Conservation (phyloP, 148 eudicot species). For the Chenopodium suecicum region DNA sequence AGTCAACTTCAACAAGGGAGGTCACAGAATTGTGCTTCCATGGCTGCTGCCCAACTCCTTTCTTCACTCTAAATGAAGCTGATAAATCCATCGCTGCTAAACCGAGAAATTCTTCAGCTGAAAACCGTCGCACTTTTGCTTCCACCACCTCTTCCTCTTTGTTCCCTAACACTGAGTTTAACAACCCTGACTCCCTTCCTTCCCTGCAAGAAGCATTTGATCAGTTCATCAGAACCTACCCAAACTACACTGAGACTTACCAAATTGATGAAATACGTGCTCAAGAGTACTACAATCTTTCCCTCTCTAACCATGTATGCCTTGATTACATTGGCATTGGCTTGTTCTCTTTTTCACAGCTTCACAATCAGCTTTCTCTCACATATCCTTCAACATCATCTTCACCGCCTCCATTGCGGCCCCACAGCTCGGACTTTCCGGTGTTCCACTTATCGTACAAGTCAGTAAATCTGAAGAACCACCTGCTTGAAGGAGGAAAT, state of each 20-base stretch:
- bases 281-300: conserved; percentile 65
- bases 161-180: conserved; percentile 69
- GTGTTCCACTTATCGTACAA: conserved; percentile 59
- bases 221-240: conserved; percentile 63
- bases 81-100: conserved; percentile 24
- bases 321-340: conserved; percentile 93
- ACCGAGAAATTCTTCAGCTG: conserved; percentile 47
- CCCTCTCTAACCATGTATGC: conserved; percentile 64
- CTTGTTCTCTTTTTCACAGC: conserved; percentile 75
- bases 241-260: conserved; percentile 55
- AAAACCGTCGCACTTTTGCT: conserved; percentile 51
- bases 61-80: conserved; percentile 36
- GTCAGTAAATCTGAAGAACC: conserved; percentile 59
- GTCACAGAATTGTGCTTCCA: conserved; percentile 47
- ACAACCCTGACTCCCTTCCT: conserved; percentile 78
- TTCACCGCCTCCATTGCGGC: conserved; percentile 39
- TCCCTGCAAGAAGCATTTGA: conserved; percentile 60
- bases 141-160: conserved; percentile 51
- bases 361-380: conserved; percentile 40
- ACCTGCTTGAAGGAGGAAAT: conserved; percentile 49
- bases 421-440: conserved; percentile 51
- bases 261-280: conserved; percentile 59
- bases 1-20: conserved; percentile 53
- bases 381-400: conserved; percentile 41
- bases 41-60: conserved; percentile 56